phyloP scores from a whole-genome alignment of 2,329 filamentous ascomycete species.

The Verticillium zaregamsianum region DNA sequence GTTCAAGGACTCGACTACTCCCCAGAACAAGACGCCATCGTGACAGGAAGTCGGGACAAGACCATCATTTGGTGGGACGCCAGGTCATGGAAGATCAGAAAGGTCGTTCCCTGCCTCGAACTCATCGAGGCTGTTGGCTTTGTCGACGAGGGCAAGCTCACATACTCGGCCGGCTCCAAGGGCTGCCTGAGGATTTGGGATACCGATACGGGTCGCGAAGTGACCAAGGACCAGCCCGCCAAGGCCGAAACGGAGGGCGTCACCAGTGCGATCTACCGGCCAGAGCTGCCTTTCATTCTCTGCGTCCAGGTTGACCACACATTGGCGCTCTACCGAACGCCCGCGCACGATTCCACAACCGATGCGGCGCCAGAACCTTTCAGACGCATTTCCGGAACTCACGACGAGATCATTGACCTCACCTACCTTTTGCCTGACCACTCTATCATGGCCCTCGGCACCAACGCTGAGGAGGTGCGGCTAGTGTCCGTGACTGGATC shows the following conservation, averaged over 20 bases:
- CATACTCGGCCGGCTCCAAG: conserved; percentile 81
- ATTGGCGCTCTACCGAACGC: conserved; percentile 64
- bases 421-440: conserved; percentile 78
- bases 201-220: conserved; percentile 68
- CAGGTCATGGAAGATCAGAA: conserved; percentile 75
- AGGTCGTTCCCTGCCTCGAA: conserved; percentile 80
- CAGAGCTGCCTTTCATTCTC: conserved; percentile 65
- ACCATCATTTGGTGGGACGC: conserved; percentile 91
- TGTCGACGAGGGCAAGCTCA: conserved; percentile 62
- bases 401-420: conserved; percentile 96
- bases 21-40: conserved; percentile 64
- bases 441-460: conserved; percentile 83
- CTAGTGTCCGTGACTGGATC: conserved; percentile 67
- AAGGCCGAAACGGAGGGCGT: conserved; percentile 64
- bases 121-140: conserved; percentile 83
- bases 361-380: conserved; percentile 45
- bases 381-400: conserved; percentile 86
- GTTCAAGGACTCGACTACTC: conserved; percentile 87
- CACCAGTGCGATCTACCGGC: conserved; percentile 64
- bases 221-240: conserved; percentile 67
- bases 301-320: conserved; percentile 89
- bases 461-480: conserved; percentile 90
- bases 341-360: conserved; percentile 32
- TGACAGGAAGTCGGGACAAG: conserved; percentile 88
- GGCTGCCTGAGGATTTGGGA: conserved; percentile 83